Evolutionary conservation across 192 early-diverging fungal genomes (phyloP).

Genomic region (Thamnidium elegans): DNA sequence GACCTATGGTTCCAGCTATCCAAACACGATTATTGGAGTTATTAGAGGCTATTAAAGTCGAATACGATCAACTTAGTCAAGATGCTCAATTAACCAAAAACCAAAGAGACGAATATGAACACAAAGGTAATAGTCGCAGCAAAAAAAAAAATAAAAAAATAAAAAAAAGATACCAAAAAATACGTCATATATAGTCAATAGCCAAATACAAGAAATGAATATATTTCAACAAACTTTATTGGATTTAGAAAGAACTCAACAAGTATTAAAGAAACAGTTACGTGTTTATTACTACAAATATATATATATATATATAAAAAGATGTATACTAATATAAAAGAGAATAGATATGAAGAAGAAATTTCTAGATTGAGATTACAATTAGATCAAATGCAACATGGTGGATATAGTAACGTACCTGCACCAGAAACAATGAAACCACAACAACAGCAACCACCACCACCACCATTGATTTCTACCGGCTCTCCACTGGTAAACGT

Average conservation of each 20-base stretch:
- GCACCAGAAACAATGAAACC: background rate
- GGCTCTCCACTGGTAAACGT: conserved; percentile 26
- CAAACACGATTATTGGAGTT: conserved; percentile 69
- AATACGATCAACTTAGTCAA: conserved; percentile 76
- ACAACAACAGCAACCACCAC: conserved; percentile 42
- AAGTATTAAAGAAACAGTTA: conserved; percentile 75
- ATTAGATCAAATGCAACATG: conserved; percentile 54
- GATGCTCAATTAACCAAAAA: conserved; percentile 69
- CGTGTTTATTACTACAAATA: background rate
- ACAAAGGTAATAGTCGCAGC: conserved; percentile 82
- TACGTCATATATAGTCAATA: conserved; percentile 46
- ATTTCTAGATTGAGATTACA: conserved; percentile 78
- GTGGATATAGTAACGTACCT: background rate
- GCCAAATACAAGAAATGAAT: conserved; percentile 78
- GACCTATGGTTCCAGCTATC: conserved; percentile 71
- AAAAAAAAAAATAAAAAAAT: background rate
- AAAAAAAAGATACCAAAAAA: conserved; percentile 8
- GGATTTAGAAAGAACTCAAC: conserved; percentile 82
- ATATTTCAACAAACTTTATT: conserved; percentile 70
- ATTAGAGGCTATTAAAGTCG: conserved; percentile 75
- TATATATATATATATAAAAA: background rate
- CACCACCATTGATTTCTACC: conserved; percentile 64
- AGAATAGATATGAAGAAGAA: conserved; percentile 74
- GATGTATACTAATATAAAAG: too few relatives aligned
- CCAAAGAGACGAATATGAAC: conserved; percentile 86